These are phyloP conservation scores for Xylaria sp. DNA, from an alignment of 2,329 filamentous ascomycete species.

Conservation along the genomic window DNA sequence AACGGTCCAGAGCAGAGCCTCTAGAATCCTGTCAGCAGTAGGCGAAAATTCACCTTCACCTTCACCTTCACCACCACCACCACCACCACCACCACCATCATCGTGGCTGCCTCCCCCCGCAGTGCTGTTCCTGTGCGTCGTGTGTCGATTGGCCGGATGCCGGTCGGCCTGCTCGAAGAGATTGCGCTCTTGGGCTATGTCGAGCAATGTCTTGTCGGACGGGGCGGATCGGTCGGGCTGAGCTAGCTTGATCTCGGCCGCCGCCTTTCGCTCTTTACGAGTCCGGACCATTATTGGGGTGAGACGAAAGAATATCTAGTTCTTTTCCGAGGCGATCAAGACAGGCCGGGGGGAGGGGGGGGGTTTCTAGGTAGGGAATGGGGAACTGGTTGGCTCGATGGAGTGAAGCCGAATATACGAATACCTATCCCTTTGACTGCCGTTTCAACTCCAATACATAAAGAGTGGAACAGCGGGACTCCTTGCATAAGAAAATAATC, in stretches of 20 bases:
- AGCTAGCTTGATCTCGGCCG: conserved; percentile 67
- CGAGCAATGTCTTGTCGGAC: conserved; percentile 73
- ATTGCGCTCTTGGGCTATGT: conserved; percentile 74
- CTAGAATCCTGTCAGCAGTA: conserved; percentile 62
- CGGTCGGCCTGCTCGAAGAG: conserved; percentile 63
- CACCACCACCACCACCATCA: conserved; percentile 48
- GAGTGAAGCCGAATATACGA: too few relatives aligned
- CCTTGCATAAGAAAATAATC: too few relatives aligned
- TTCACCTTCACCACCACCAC: conserved; percentile 47
- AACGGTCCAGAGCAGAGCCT: conserved; percentile 67
- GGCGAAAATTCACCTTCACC: conserved; percentile 51
- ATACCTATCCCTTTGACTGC: too few relatives aligned
- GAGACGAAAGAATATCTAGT: not conserved
- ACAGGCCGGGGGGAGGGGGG: too few relatives aligned
- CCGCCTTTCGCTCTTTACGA: conserved; percentile 58
- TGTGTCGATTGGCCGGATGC: conserved; percentile 48
- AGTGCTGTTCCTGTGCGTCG: conserved; percentile 46
- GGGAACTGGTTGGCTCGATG: not conserved
- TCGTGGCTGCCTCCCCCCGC: conserved; percentile 48
- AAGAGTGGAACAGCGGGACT: too few relatives aligned
- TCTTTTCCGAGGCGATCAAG: not conserved
- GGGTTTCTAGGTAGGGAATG: too few relatives aligned
- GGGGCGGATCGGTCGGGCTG: conserved; percentile 75
- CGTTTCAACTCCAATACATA: too few relatives aligned
- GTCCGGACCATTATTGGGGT: conserved; percentile 60